Conservation (phyloP, 768 basidiomycete species). For the Dacryopinax spathularia region DNA sequence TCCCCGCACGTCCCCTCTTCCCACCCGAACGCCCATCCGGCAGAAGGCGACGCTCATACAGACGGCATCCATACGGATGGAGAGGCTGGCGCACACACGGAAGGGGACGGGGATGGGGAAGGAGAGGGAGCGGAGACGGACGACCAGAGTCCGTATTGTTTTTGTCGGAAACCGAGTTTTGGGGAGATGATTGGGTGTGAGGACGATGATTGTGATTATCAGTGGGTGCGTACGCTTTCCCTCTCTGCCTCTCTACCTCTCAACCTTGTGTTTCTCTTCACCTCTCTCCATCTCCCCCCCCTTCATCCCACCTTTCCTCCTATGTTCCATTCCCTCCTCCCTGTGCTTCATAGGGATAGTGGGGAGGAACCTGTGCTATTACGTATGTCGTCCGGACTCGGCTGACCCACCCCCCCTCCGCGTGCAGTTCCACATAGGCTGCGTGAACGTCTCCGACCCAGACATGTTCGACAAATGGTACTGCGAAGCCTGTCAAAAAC, state of each 20-base stretch:
- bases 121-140: slow-evolving; percentile 42
- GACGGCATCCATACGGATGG: slow-evolving; percentile 12
- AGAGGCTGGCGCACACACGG: slow-evolving; percentile 22
- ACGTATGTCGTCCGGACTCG: not conserved
- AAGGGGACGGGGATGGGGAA: slow-evolving; percentile 29
- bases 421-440: slow-evolving; percentile 67
- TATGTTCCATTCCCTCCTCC: too few relatives aligned
- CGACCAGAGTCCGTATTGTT: slow-evolving; percentile 59
- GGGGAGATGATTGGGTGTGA: slow-evolving; percentile 96
- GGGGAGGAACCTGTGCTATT: too few relatives aligned
- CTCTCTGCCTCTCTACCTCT: slow-evolving; percentile 5
- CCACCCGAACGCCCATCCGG: slow-evolving; percentile 5
- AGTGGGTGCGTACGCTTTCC: slow-evolving; percentile 61
- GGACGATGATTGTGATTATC: slow-evolving; percentile 57
- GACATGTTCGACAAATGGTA: slow-evolving; percentile 59
- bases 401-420: not conserved
- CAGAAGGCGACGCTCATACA: too few relatives aligned
- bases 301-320: too few relatives aligned
- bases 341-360: too few relatives aligned
- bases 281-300: slow-evolving; percentile 4
- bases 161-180: slow-evolving; percentile 70
- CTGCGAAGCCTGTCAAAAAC: slow-evolving; percentile 51
- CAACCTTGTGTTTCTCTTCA: slow-evolving; percentile 6
- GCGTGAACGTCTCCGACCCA: slow-evolving; percentile 49
- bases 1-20: slow-evolving; percentile 12